phyloP scores from a whole-genome alignment of 257 asterid genomes.

The Petunia axillaris region DNA sequence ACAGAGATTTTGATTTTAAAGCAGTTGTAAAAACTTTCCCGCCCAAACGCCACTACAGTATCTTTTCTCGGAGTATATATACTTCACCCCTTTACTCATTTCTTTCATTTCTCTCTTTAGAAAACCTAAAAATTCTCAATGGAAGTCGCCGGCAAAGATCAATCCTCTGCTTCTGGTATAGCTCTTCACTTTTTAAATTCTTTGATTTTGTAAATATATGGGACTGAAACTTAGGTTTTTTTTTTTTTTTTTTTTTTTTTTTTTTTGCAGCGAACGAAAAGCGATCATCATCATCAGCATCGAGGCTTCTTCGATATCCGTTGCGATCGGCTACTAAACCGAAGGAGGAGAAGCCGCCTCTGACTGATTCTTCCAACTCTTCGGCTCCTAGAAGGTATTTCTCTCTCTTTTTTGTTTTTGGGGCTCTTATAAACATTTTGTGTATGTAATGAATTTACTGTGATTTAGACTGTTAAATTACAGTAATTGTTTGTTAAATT shows the following conservation, averaged over 20 bases:
- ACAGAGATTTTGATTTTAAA: conserved; percentile 23
- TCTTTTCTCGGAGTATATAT: conserved; percentile 13
- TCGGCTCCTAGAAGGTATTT: conserved; percentile 60
- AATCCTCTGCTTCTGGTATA: conserved; percentile 64
- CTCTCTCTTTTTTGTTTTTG: neutral
- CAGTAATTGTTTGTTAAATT: neutral
- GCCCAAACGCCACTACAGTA: conserved; percentile 18
- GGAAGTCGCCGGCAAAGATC: conserved; percentile 63
- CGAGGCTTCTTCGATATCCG: conserved; percentile 87
- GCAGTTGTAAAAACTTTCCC: conserved; percentile 29
- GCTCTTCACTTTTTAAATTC: neutral
- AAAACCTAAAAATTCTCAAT: conserved; percentile 34
- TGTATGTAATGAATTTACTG: neutral
- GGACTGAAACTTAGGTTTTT: neutral
- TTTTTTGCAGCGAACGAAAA: conserved; percentile 34
- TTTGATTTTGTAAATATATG: neutral
- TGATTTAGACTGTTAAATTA: neutral
- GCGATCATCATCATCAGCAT: conserved; percentile 38
- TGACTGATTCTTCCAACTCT: conserved; percentile 57
- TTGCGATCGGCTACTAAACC: conserved; percentile 70
- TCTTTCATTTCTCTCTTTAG: neutral
- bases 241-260: neutral
- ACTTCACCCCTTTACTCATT: neutral
- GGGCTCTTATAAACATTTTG: neutral
- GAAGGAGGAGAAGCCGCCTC: conserved; percentile 71